Base-by-base conservation (phyloP, 83 land plant genomes). In the Thuja plicata region DNA sequence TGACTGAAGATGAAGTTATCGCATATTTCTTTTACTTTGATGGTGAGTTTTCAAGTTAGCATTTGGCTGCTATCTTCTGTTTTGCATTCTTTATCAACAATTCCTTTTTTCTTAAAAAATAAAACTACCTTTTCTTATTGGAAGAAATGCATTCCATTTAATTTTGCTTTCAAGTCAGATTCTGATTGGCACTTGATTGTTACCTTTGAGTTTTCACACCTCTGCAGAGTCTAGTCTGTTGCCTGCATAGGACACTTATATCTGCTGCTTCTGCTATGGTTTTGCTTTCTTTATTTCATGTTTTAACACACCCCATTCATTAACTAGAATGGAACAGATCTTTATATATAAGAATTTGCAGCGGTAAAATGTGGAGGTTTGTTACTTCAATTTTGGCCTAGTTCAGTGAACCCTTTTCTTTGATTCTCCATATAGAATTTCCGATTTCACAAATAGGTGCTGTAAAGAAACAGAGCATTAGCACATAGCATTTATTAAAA, bases 21-120 rank as follows among this genome's bases (percentile, higher is more conserved):
- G 80, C 94, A 74, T 92, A 92, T 88, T 95, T 95, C 90, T 94
- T 90, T 60, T 89, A 90, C 60, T 92, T 94, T 88, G 96, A 95
- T 91, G 96, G 96, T 94, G 91, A 90, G 84, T 79, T 43, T 12
- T 30, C 76, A 55, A 83, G 10, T 57, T 50, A 27, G 16, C 34
- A 82, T 74, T 74, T 74, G 38, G 38, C 12, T 74, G 38, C 77
- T 8, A 32, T 62, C 8, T 24, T 17, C 35, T 15, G n/a, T 40
- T 3, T 62, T 60, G 50, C 57, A 48, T 38, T 70, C 37, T 40
- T 62, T 57, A 38, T 84, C 9, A 11, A 54, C 37, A 19, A 45
- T 85, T 71, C 41, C 1, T 38, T 15, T 35, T 83, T 76, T 10
- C 13, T 55, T 12, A 24, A 66, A 6, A 66, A 66, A 27, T 66